Base-by-base conservation (phyloP, 148 eudicot species). In the Arctostaphylos glauca region DNA sequence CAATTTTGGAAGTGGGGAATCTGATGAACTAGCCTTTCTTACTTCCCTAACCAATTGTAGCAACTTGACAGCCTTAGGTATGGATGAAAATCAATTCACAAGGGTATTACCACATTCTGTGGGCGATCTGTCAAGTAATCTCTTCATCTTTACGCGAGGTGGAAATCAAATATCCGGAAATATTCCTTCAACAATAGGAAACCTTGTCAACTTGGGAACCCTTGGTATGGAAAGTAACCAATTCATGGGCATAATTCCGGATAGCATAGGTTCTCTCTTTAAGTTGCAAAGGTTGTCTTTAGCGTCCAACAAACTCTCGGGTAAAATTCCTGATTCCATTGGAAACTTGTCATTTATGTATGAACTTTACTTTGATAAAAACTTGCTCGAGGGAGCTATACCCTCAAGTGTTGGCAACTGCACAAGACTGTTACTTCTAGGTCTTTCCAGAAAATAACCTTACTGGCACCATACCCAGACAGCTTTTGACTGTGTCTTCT, bases 231-330 rank as follows among this genome's bases (percentile, higher is more conserved):
- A 5, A 2, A 13, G 23, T 3, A 77, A 77, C 16, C 41, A 52
- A 77, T 77, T 77, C 62, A 21, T 43, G 9, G 80, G 80, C 16
- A 77, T 43, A 23, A 77, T 77, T 52, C 80, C 80, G 6, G 1
- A 43, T 7, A 12, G 23, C 1, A 77, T 77, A n/a, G 80, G 80
- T 7, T 52, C 23, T 31, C 62, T 77, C 25, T 18, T n/a, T 21
- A 77, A 77, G 6, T 9, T 77, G 12, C 12, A 55, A 25, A 0
- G 8, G 18, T 21, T 54, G 23, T 48, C 2, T 6, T n/a, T 77
- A 0, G 0, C 3, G 1, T 16, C 9, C 23, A 77, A 52, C 21
- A 7, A 52, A n/a, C 52, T 77, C 0, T 77, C 60, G 1, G 80
- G 62, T 15, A 10, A 19, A 23, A n/a, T n/a, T n/a, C n/a, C n/a